Percentiles rank a stretch among this genome's conserved stretches.
These are phyloP conservation scores for Stereocaulon alpinum DNA, from an alignment of 495 filamentous ascomycete species.

Conservation along the genomic window DNA sequence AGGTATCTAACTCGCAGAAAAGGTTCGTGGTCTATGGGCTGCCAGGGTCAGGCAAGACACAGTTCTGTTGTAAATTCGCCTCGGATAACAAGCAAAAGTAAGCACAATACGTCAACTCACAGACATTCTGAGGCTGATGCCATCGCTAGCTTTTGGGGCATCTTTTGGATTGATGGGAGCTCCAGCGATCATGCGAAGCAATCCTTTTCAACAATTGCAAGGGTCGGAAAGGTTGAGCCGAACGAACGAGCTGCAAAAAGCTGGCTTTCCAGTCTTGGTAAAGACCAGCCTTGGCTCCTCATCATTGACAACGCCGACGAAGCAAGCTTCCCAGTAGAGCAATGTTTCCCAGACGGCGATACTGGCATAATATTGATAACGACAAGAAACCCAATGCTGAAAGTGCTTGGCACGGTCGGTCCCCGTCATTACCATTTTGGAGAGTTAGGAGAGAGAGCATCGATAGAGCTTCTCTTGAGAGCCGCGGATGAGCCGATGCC, in stretches of 20 bases:
- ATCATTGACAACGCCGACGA: conserved; percentile 39
- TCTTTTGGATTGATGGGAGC: conserved; percentile 28
- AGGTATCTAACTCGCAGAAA: conserved; percentile 12
- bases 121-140: conserved; percentile 19
- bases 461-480: conserved; percentile 28
- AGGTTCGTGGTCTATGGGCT: conserved; percentile 30
- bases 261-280: conserved; percentile 22
- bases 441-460: conserved; percentile 25
- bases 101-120: neutral
- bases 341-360: conserved; percentile 29
- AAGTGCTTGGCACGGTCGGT: conserved; percentile 28
- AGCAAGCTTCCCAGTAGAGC: conserved; percentile 20
- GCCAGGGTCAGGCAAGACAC: conserved; percentile 31
- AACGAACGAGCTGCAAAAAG: conserved; percentile 16
- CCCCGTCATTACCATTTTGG: conserved; percentile 24
- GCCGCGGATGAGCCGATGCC: conserved; percentile 18
- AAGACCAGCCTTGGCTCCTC: conserved; percentile 28
- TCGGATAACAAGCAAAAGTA: conserved; percentile 25
- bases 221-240: conserved; percentile 22
- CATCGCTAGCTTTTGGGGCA: conserved; percentile 24
- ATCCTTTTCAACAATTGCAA: conserved; percentile 24
- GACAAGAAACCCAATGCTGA: conserved; percentile 28
- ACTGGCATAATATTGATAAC: conserved; percentile 34
- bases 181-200: conserved; percentile 22
- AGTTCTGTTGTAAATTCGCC: conserved; percentile 31